phyloP scores from a whole-genome alignment of 768 basidiomycete genomes.

The Tulasnella sp. region DNA sequence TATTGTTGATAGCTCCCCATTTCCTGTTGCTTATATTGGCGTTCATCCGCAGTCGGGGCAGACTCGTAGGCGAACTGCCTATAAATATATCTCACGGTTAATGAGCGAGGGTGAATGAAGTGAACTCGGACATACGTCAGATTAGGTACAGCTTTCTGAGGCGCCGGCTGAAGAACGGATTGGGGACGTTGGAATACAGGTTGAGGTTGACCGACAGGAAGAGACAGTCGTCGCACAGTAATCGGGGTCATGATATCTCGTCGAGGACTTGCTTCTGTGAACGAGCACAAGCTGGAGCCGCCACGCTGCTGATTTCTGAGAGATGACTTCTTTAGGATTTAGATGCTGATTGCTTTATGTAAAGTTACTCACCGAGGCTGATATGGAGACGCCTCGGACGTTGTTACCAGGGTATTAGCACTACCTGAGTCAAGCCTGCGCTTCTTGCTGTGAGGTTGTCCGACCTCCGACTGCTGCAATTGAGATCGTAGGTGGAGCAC shows the following conservation, averaged over 20 bases:
- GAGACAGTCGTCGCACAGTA: constrained; percentile 54
- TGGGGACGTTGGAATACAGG: constrained; percentile 29
- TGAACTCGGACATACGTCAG: background rate
- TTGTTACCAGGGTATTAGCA: background rate
- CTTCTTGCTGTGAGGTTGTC: background rate
- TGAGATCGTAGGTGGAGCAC: constrained; percentile 7
- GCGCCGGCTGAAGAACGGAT: constrained; percentile 34
- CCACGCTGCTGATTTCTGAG: background rate
- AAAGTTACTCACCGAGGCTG: background rate
- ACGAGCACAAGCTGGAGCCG: background rate
- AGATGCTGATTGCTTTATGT: background rate
- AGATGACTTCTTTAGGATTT: background rate
- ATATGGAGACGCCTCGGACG: too few species aligned
- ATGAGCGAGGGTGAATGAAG: background rate
- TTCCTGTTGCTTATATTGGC: too few species aligned
- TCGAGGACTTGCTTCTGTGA: constrained; percentile 35
- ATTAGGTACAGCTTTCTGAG: constrained; percentile 29
- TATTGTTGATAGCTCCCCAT: too few species aligned
- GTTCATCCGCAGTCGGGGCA: too few species aligned
- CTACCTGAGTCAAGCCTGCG: constrained; percentile 1
- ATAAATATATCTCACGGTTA: too few species aligned
- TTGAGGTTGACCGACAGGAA: constrained; percentile 48
- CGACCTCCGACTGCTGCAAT: background rate
- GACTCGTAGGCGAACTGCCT: too few species aligned
- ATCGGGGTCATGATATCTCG: constrained; percentile 43